Evolutionary conservation across 2,329 filamentous ascomycete species (phyloP), one percentile per base, ranked within the genome.

Genomic region (Xylariales sp.): DNA sequence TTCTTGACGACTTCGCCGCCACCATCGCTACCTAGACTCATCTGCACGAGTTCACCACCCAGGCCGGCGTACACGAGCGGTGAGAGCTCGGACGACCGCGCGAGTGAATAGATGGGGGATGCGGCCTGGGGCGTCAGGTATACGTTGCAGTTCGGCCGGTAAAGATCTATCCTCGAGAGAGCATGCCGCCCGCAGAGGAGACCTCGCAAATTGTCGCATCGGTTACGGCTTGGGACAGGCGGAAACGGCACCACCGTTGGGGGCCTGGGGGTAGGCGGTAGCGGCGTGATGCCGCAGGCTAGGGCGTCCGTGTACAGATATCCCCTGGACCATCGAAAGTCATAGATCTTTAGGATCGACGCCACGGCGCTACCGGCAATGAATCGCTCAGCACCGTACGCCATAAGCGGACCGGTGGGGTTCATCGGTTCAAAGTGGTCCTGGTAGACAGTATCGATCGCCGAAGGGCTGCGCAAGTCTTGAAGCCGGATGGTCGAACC

Each of bases 401-500:
- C 61, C 3, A 76, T 57, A 2, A 78, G 59, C 0, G 70, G 61
- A 41, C 70, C 70, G 19, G 66, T 61, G 12, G 63, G 54, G 20
- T 68, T 61, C 41, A 61, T 62, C 0, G 72, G 62, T 40, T 76
- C 65, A 42, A 74, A 69, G 39, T 70, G 68, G 47, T 78, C 73
- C 25, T 73, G 68, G 49, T 74, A 78, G 6, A 74, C 49, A 7
- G 61, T 59, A 38, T 75, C 72, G 20, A 65, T 56, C 2, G 62
- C 43, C 0, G 65, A 70, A 1, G 70, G 65, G 1, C 71, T 70
- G 11, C 74, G 67, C 2, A 74, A 48, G 43, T 78, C 74, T 40
- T 67, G 61, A 2, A 77, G 65, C 51, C 67, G 62, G 37, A 67
- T 64, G 1, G 67, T 73, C 7, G 73, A 73, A 38, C 77, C 72